A percentile compares a stretch with the other conserved stretches of the same genome.
Conservation (phyloP, 257 asterid species). For the Handroanthus guayacan region DNA sequence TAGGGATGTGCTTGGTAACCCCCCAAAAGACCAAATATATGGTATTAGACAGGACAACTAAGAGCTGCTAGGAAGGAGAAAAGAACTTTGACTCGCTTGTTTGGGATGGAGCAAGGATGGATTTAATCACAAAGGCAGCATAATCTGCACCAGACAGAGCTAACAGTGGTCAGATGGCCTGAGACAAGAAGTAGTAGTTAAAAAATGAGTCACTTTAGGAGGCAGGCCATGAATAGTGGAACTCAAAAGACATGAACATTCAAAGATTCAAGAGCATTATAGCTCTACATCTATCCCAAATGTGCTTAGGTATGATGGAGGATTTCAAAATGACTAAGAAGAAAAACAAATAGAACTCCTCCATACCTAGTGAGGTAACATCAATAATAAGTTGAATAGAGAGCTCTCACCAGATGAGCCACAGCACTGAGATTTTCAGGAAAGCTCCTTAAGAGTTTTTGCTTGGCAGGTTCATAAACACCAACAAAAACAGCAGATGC, state of each 20-base stretch:
- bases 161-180: not conserved
- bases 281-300: not conserved
- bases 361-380: not conserved
- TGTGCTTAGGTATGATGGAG: not conserved
- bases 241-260: not conserved
- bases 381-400: conserved; percentile 25
- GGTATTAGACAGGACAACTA: not conserved
- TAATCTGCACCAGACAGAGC: not conserved
- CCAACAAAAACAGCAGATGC: conserved; percentile 98
- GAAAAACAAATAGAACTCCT: not conserved
- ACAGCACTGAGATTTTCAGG: conserved; percentile 93
- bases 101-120: not conserved
- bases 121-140: not conserved
- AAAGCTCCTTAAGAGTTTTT: conserved; percentile 68
- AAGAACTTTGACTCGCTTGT: not conserved
- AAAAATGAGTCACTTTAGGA: not conserved
- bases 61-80: conserved; percentile 1
- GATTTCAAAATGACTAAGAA: not conserved
- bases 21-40: not conserved
- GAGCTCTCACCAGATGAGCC: conserved; percentile 87
- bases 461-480: conserved; percentile 96
- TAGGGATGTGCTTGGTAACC: conserved; percentile 4
- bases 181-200: not conserved
- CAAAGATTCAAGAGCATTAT: not conserved
- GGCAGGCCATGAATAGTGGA: not conserved